Base-by-base conservation (phyloP, 2,329 filamentous ascomycete species). In the Ciborinia camelliae region DNA sequence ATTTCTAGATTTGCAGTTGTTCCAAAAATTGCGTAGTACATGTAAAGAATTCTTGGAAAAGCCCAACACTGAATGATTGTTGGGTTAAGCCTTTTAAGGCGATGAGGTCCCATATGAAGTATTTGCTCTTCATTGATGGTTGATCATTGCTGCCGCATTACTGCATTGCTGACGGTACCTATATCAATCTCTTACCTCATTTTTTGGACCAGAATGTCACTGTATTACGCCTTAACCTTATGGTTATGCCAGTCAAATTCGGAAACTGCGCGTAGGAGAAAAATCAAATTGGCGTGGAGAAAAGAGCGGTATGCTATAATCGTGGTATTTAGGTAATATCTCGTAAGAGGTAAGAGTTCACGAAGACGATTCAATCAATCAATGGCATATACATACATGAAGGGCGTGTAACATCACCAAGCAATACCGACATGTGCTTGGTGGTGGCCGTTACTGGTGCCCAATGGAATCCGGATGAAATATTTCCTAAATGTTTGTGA, bases 171-270 rank as follows among this genome's bases (percentile, higher is more conserved):
- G 55, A 59, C 41, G 55, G n/a, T 47, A 20, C 12, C 23, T n/a
- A 47, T 37, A 26, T 47, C 41, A 47, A 59, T 59, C 55, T 59
- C 55, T 59, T 59, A 59, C 55, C 55, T 59, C 55, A 59, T 59
- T 20, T 32, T 23, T 59, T 35, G 28, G 1, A 18, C 10, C n/a
- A n/a, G 41, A 26, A 59, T 59, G 55, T 59, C 55, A 59, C 55
- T 35, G 41, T 26, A 14, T 26, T 14, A 20, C 41, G n/a, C 18
- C 10, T 9, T 45, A 10, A 43, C 18, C 10, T 9, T 45, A 10
- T n/a, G 18, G 20, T 0, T 23, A 23, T 47, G n/a, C 3, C 55
- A 47, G 55, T 59, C 41, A 45, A 35, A 35, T 18, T 35, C 30
- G 55, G 55, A 23, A 58, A 58, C 20, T 23, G 54, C 54, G 54